These are phyloP conservation scores for Conticribra guillardii DNA, from an alignment of 108 stramenopile species.

Conservation along the genomic window DNA sequence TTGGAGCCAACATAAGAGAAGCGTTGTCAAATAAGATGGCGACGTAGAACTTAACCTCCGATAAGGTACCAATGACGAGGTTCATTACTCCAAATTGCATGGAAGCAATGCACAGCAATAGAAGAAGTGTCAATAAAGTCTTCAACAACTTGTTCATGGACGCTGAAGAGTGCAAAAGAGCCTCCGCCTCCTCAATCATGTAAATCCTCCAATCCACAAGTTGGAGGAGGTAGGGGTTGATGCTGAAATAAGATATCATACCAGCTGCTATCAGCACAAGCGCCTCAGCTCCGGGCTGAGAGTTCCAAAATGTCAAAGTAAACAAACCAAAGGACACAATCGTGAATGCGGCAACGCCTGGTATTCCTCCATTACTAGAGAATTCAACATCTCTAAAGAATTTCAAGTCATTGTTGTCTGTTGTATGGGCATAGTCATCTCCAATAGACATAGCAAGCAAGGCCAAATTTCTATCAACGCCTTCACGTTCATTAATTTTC, in stretches of 20 bases:
- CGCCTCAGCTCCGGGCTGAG: constrained; percentile 44
- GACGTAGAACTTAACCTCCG: constrained; percentile 34
- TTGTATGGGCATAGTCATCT: constrained; percentile 46
- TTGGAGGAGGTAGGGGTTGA: constrained; percentile 66
- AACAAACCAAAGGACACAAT: constrained; percentile 54
- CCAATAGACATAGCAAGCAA: constrained; percentile 60
- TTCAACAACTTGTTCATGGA: constrained; percentile 63
- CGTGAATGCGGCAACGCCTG: constrained; percentile 50
- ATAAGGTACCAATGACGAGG: constrained; percentile 31
- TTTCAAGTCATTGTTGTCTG: constrained; percentile 47
- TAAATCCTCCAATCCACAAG: constrained; percentile 68
- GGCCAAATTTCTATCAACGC: constrained; percentile 56
- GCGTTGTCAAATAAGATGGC: constrained; percentile 63
- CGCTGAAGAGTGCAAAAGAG: constrained; percentile 63
- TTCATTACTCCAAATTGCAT: constrained; percentile 46
- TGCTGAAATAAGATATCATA: constrained; percentile 60
- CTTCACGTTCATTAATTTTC: constrained; percentile 51
- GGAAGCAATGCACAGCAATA: constrained; percentile 49
- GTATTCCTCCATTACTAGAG: constrained; percentile 42
- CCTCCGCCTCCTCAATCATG: constrained; percentile 72
- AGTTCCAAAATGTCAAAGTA: constrained; percentile 62
- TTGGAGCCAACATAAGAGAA: constrained; percentile 54
- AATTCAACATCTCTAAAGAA: constrained; percentile 74
- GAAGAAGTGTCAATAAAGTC: constrained; percentile 37
- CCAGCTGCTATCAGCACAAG: constrained; percentile 59